A percentile compares a stretch with the other conserved stretches of the same genome.
These are phyloP conservation scores for Agrocybe pediades DNA, from an alignment of 768 basidiomycete genomes.

Conservation along the genomic window DNA sequence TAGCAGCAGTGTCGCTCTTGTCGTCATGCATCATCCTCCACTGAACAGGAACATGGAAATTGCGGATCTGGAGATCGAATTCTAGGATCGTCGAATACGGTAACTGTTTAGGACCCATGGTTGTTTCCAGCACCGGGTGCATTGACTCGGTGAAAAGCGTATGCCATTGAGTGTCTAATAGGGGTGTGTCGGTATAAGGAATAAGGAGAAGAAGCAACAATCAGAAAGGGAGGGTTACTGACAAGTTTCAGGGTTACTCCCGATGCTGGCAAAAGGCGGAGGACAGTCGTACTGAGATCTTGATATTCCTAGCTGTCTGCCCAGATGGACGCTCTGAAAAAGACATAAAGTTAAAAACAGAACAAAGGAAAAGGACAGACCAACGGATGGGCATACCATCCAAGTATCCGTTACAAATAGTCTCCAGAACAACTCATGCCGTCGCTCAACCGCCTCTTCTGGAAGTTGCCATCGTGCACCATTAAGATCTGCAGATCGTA, in stretches of 20 bases:
- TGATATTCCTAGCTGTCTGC: constrained; percentile 59
- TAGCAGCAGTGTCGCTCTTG: constrained; percentile 10
- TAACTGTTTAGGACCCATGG: constrained; percentile 55
- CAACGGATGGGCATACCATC: constrained; percentile 41
- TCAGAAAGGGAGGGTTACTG: background rate
- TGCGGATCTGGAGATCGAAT: constrained; percentile 61
- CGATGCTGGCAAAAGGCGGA: constrained; percentile 38
- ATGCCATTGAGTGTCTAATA: constrained; percentile 55
- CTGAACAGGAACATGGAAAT: constrained; percentile 52
- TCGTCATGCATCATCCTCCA: constrained; percentile 40
- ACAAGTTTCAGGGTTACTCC: background rate
- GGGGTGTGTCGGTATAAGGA: background rate
- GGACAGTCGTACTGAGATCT: constrained; percentile 56
- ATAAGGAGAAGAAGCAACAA: background rate
- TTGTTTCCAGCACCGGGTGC: constrained; percentile 49
- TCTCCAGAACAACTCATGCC: constrained; percentile 67
- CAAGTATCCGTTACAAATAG: constrained; percentile 65
- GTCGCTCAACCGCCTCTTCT: constrained; percentile 42
- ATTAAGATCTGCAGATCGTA: constrained; percentile 49
- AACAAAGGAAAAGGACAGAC: background rate
- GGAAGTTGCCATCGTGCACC: constrained; percentile 61
- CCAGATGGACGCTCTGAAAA: constrained; percentile 59
- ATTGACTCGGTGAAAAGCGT: constrained; percentile 56
- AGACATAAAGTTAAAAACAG: background rate
- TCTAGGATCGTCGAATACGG: constrained; percentile 54